Percentiles rank a stretch among this genome's conserved stretches.
Conservation (phyloP, 129 eudicot species). For the Flaveria trinervia region DNA sequence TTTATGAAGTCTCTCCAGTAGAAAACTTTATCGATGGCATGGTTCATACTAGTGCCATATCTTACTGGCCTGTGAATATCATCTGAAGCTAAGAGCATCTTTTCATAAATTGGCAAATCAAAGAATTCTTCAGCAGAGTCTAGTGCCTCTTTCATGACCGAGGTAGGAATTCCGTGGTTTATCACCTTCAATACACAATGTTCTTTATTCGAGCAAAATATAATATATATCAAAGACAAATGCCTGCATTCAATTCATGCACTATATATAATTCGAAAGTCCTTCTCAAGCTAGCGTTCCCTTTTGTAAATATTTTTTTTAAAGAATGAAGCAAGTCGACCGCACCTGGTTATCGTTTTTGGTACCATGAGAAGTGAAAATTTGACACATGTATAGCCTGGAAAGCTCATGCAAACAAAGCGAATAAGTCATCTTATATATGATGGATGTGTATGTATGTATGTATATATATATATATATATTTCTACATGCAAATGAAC, state of each 20-base stretch:
- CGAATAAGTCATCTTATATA: slow-evolving; percentile 18
- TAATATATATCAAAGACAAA: not conserved
- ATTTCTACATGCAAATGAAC: not conserved
- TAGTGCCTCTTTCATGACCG: slow-evolving; percentile 47
- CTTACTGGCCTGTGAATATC: slow-evolving; percentile 60
- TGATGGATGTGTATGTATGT: too few relatives aligned
- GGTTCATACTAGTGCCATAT: slow-evolving; percentile 67
- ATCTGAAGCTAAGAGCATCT: slow-evolving; percentile 49
- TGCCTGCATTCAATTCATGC: slow-evolving; percentile 49
- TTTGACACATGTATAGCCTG: slow-evolving; percentile 17
- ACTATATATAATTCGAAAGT: slow-evolving; percentile 12
- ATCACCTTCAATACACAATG: slow-evolving; percentile 51
- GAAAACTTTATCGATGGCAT: slow-evolving; percentile 45
- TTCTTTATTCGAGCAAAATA: slow-evolving; percentile 18
- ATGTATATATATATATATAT: not conserved
- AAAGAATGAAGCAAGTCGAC: slow-evolving; percentile 11
- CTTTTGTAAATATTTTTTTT: not conserved
- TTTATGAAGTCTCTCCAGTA: slow-evolving; percentile 81
- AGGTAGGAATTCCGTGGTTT: slow-evolving; percentile 60
- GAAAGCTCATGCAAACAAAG: slow-evolving; percentile 23
- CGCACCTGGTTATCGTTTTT: slow-evolving; percentile 2
- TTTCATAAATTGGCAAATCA: slow-evolving; percentile 48
- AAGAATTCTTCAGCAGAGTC: slow-evolving; percentile 60
- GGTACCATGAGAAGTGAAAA: slow-evolving; percentile 4
- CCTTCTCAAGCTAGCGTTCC: slow-evolving; percentile 11